Evolutionary conservation across 352 stramenopile species (phyloP), one percentile per base, ranked within the genome.

Genomic region (Aphanomyces invadans): DNA sequence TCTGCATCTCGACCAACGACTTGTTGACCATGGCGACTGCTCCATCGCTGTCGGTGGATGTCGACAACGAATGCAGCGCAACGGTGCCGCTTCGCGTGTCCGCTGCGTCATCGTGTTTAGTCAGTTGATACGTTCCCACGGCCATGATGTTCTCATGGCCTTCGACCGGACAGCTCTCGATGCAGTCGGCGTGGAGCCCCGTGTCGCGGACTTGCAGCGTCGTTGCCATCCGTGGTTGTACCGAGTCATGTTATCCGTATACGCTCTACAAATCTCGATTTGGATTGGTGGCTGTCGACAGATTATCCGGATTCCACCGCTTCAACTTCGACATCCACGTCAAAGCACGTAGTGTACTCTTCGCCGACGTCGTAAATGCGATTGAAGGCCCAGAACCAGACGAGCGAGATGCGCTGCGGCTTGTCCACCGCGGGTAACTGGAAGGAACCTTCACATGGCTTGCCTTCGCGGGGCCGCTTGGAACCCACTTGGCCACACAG

Each of bases 61-160:
- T 71, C 9, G 60, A 23, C 38, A 93, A 63, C 11, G 70, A 64
- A 66, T 89, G 89, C 49, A 86, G 79, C 73, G 88, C 79, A 38
- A 95, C 55, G 7, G 78, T 89, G 52, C 86, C 86, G 31, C 71
- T 84, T 19, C 82, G 80, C 17, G 72, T 78, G 61, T 90, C 73
- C 4, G 62, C 66, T 10, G 42, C 65, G 2, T 71, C 55, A 48
- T 61, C 63, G 11, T 80, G 74, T 70, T 94, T 89, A 62, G 89
- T 78, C 28, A 95, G 74, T 70, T 92, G 83, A 67, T 95, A 95
- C 0, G 86, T 95, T 28, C 83, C 86, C 5, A 79, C 81, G 3
- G 89, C 78, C 56, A 95, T 74, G 3, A 81, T 84, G 15, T 67
- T 68, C 73, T 90, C 80, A 31, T 82, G 80, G 52, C 79, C 82